Conservation (phyloP, 768 basidiomycete genomes). For the Naematelia encephala region DNA sequence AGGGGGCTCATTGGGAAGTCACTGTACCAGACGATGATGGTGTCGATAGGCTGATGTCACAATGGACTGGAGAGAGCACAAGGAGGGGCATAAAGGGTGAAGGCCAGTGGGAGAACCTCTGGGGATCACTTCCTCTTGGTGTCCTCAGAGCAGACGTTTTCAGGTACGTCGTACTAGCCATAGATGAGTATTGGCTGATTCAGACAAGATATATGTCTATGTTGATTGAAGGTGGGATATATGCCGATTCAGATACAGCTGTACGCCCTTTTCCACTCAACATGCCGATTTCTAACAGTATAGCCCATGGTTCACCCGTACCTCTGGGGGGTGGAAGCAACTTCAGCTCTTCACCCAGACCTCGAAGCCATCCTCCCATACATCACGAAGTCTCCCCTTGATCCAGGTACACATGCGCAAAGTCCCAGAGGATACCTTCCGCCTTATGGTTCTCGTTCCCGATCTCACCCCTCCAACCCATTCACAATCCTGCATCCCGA, state of each 20-base stretch:
- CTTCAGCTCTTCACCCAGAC: constrained; percentile 13
- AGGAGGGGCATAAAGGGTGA: constrained; percentile 6
- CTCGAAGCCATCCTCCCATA: constrained; percentile 7
- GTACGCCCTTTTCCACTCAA: constrained; percentile 7
- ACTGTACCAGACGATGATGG: constrained; percentile 15
- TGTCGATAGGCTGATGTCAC: constrained; percentile 17
- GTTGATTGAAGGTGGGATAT: constrained; percentile 17
- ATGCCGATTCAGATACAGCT: constrained; percentile 24
- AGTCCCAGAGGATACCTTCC: no score
- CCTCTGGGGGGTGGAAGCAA: constrained; percentile 19
- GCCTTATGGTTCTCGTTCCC: no score
- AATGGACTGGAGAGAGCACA: constrained; percentile 18
- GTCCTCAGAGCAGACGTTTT: constrained; percentile 24
- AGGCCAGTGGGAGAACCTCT: constrained; percentile 13
- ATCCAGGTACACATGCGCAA: no score
- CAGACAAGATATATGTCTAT: constrained; percentile 18
- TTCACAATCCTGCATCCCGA: constrained; percentile 18
- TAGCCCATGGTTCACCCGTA: constrained; percentile 28
- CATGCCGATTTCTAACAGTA: neutral
- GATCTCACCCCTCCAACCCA: no score
- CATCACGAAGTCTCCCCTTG: constrained; percentile 11
- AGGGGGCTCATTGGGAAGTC: constrained; percentile 21
- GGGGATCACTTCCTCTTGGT: constrained; percentile 15
- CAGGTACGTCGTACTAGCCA: constrained; percentile 5
- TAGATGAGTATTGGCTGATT: neutral